These are phyloP conservation scores for Fennellomyces sp. DNA, from an alignment of 371 early-diverging fungal genomes.

Conservation along the genomic window DNA sequence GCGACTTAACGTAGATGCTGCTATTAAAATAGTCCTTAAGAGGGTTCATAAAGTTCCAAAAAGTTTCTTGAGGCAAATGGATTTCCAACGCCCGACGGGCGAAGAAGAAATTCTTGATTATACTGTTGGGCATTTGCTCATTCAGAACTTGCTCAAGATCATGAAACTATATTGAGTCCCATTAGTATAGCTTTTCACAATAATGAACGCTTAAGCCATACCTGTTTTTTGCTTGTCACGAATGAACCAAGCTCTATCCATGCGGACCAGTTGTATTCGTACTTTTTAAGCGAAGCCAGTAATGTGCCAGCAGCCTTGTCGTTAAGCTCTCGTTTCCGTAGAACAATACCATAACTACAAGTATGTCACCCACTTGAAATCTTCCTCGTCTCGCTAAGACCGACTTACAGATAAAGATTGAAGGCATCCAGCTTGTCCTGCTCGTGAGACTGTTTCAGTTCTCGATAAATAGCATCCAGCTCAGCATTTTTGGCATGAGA, in stretches of 20 bases:
- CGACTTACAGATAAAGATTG: constrained; percentile 64
- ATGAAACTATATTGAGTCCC: neutral
- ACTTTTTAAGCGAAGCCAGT: constrained; percentile 66
- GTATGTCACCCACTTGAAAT: neutral
- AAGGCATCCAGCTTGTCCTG: constrained; percentile 66
- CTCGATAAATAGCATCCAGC: constrained; percentile 48
- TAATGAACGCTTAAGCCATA: constrained; percentile 21
- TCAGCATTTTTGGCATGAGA: constrained; percentile 52
- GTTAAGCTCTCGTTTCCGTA: constrained; percentile 46
- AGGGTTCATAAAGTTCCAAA: constrained; percentile 30
- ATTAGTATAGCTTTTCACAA: neutral
- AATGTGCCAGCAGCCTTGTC: constrained; percentile 59
- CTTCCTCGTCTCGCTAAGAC: neutral
- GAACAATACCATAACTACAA: constrained; percentile 57
- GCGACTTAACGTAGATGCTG: constrained; percentile 64
- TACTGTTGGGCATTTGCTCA: constrained; percentile 31
- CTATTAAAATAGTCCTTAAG: constrained; percentile 42
- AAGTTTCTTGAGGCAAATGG: constrained; percentile 19
- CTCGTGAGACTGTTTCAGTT: constrained; percentile 36
- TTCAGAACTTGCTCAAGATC: constrained; percentile 29
- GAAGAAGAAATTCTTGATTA: constrained; percentile 67
- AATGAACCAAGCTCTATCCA: constrained; percentile 79
- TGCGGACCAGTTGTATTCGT: constrained; percentile 91
- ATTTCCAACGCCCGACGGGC: constrained; percentile 55
- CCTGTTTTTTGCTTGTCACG: constrained; percentile 50